Conservation (phyloP, 108 stramenopile species). For the Discostella stelligeroides region DNA sequence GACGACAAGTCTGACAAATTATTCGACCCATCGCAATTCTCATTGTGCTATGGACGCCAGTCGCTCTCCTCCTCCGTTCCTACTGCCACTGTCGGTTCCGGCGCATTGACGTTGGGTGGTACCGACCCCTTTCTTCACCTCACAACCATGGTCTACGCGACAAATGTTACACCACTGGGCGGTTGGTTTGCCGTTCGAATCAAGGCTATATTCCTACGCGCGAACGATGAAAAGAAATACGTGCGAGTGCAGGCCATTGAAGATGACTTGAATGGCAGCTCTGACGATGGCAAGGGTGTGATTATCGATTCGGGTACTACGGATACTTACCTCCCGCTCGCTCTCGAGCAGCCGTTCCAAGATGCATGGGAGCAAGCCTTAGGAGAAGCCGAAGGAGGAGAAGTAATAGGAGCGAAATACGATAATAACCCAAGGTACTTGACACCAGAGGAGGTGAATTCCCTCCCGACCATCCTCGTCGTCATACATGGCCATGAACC, state of each 20-base stretch:
- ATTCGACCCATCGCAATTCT: slow-evolving; percentile 58
- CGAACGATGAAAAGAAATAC: slow-evolving; percentile 34
- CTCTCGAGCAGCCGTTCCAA: slow-evolving; percentile 15
- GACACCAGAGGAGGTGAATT: slow-evolving; percentile 56
- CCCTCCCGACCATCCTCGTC: slow-evolving; percentile 76
- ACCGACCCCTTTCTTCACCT: slow-evolving; percentile 32
- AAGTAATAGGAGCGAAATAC: slow-evolving; percentile 26
- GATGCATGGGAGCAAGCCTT: slow-evolving; percentile 36
- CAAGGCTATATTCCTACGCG: slow-evolving; percentile 33
- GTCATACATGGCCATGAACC: slow-evolving; percentile 25
- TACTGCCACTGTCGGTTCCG: slow-evolving; percentile 45
- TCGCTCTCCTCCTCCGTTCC: slow-evolving; percentile 22
- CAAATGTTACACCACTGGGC: slow-evolving; percentile 29
- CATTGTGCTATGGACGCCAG: slow-evolving; percentile 64
- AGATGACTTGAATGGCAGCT: slow-evolving; percentile 21
- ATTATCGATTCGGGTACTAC: slow-evolving; percentile 64
- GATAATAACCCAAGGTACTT: slow-evolving; percentile 47
- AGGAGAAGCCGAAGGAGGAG: neutral
- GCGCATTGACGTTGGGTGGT: slow-evolving; percentile 46
- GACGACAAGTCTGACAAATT: neutral
- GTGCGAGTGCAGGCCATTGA: slow-evolving; percentile 25
- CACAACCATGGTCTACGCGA: slow-evolving; percentile 49
- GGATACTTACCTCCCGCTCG: slow-evolving; percentile 52
- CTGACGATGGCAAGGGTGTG: slow-evolving; percentile 14
- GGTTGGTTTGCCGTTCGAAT: slow-evolving; percentile 40